These are phyloP conservation scores for Colletotrichum tropicicola DNA, from an alignment of 2,329 filamentous ascomycete genomes.

Conservation along the genomic window DNA sequence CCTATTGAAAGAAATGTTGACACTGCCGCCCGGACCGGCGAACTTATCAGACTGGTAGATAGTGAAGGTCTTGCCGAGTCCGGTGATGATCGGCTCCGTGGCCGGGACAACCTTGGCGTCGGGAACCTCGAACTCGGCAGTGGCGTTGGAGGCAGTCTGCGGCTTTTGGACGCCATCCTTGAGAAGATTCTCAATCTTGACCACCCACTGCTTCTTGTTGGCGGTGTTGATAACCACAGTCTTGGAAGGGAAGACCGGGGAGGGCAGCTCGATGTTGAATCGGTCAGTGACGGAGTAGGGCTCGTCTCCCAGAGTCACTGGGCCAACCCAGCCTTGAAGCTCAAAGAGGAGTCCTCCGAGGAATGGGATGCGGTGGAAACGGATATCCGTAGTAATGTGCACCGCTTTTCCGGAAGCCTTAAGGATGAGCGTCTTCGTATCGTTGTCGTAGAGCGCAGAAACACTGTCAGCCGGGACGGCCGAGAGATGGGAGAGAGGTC, in stretches of 20 bases:
- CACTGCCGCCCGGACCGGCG: not conserved
- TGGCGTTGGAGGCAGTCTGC: not conserved
- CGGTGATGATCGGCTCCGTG: not conserved
- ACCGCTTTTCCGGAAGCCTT: not conserved
- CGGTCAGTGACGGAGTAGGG: not conserved
- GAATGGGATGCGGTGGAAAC: not conserved
- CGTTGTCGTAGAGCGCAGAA: not conserved
- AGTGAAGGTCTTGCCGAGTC: not conserved
- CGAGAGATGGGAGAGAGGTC: not conserved
- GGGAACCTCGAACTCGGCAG: not conserved
- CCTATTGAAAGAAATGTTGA: not conserved
- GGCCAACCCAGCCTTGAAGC: not conserved
- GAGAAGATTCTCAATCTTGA: not conserved
- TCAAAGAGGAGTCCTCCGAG: not conserved
- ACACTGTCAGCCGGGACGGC: not conserved
- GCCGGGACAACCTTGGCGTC: not conserved
- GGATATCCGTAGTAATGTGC: not conserved
- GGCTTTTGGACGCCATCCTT: not conserved
- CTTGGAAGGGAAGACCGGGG: not conserved
- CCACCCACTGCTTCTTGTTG: not conserved
- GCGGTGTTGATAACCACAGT: not conserved
- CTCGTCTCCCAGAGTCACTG: not conserved
- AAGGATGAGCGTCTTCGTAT: not conserved
- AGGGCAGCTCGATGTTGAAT: not conserved
- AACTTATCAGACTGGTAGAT: not conserved